phyloP scores from a whole-genome alignment of 257 asterid species.

The Coffea canephora region DNA sequence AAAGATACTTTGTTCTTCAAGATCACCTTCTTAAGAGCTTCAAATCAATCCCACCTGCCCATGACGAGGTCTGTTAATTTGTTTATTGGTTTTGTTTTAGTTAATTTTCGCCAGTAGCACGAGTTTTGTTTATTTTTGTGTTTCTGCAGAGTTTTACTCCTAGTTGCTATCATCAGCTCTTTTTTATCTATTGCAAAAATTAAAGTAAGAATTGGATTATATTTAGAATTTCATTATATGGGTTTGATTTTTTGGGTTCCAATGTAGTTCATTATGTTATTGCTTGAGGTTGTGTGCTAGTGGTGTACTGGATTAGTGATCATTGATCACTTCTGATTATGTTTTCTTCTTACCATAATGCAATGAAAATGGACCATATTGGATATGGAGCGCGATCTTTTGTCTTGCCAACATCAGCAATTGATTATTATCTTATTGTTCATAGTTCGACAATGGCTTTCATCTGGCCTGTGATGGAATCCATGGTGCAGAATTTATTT shows the following conservation, averaged over 20 bases:
- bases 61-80: conserved; percentile 46
- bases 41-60: conserved; percentile 71
- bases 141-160: not conserved
- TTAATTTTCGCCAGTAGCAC: not conserved
- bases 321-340: not conserved
- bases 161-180: not conserved
- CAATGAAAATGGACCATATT: not conserved
- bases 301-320: not conserved
- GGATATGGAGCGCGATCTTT: not conserved
- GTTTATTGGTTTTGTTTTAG: not conserved
- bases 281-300: too few relatives aligned
- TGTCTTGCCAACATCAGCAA: not conserved
- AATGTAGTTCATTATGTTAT: not conserved
- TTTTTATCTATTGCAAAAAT: not conserved
- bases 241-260: not conserved
- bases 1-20: conserved; percentile 85
- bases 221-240: too few relatives aligned
- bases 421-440: not conserved
- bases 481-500: not conserved
- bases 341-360: conserved; percentile 2
- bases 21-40: conserved; percentile 81
- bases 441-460: not conserved
- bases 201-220: not conserved
- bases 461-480: not conserved
- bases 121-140: not conserved